Base-by-base conservation (phyloP, 2,329 filamentous ascomycete species). In the Alternaria metachromatica region DNA sequence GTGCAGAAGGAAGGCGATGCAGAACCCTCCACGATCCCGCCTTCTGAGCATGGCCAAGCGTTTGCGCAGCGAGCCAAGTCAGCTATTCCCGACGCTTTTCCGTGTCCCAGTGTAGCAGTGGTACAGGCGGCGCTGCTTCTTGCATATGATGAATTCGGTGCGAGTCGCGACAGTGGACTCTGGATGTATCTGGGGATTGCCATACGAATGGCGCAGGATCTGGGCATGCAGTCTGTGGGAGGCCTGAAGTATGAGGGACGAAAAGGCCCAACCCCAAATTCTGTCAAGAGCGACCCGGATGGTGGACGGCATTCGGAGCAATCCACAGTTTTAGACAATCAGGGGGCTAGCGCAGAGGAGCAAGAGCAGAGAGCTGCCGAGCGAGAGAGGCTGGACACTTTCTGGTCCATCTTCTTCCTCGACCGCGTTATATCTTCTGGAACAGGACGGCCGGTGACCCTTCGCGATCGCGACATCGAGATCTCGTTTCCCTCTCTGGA, bases 101-200 rank as follows among this genome's bases (percentile, higher is more conserved):
- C 92, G 1, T 96, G 91, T 65, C 93, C 93, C 0, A 93, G 90
- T 3, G 89, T 96, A 1, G 91, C 91, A 23, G 93, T 92, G 10
- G 92, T 96, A 0, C 94, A 97, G 72, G 92, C 93, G 1, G 94
- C 91, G 53, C 81, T 97, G 11, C 82, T 97, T 26, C 87, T 97
- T 80, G 93, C 93, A 0, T 97, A 97, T 74, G 93, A 96, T 69
- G 91, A 94, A 46, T 97, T 97, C 70, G 94, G 93, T 1, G 92
- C 92, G 11, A 92, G 93, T 68, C 92, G 94, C 71, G 94, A 97
- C 74, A 96, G 93, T 76, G 92, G 93, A 0, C 80, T 97, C 7
- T 97, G 94, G 93, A 96, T 97, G 93, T 97, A 96, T 75, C 84
- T 97, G 2, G 94, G 93, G 0, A 90, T 95, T 55, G 90, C 93